phyloP scores from a whole-genome alignment of 192 early-diverging fungal genomes.

The Tieghemiomyces parasiticus region DNA sequence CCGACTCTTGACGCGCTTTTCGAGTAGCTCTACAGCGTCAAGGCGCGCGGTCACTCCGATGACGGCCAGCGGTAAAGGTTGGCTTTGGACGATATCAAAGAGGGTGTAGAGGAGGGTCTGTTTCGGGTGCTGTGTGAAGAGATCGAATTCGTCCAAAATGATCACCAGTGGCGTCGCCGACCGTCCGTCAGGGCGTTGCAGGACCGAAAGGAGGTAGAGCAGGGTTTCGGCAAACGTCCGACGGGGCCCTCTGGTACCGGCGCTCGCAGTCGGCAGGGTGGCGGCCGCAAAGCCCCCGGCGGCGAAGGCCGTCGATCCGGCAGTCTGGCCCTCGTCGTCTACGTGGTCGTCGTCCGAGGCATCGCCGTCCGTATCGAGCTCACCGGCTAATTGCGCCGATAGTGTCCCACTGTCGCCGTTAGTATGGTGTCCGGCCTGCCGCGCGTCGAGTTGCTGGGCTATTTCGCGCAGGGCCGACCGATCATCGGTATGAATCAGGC shows the following conservation, averaged over 20 bases:
- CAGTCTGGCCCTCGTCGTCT: slow-evolving; percentile 5
- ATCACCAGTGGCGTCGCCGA: slow-evolving; percentile 58
- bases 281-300: slow-evolving; percentile 12
- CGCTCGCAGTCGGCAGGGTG: background rate
- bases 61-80: slow-evolving; percentile 70
- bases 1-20: slow-evolving; percentile 89
- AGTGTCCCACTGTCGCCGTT: no score
- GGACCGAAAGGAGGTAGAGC: slow-evolving; percentile 39
- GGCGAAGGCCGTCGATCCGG: slow-evolving; percentile 12
- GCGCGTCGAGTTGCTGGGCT: slow-evolving; percentile 57
- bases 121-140: slow-evolving; percentile 82
- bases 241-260: slow-evolving; percentile 16
- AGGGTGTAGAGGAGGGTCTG: slow-evolving; percentile 88
- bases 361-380: slow-evolving; percentile 17
- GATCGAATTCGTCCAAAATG: slow-evolving; percentile 86
- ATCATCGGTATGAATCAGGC: slow-evolving; percentile 69
- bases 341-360: slow-evolving; percentile 15
- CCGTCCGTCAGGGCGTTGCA: slow-evolving; percentile 39
- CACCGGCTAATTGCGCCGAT: slow-evolving; percentile 19
- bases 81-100: slow-evolving; percentile 78
- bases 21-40: slow-evolving; percentile 69
- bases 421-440: slow-evolving; percentile 29
- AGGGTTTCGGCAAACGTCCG: slow-evolving; percentile 60
- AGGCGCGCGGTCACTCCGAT: slow-evolving; percentile 70
- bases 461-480: slow-evolving; percentile 68